Evolutionary conservation across 345 rosid species (phyloP), one percentile per base, ranked within the genome.

Genomic region (Reutealis trisperma): DNA sequence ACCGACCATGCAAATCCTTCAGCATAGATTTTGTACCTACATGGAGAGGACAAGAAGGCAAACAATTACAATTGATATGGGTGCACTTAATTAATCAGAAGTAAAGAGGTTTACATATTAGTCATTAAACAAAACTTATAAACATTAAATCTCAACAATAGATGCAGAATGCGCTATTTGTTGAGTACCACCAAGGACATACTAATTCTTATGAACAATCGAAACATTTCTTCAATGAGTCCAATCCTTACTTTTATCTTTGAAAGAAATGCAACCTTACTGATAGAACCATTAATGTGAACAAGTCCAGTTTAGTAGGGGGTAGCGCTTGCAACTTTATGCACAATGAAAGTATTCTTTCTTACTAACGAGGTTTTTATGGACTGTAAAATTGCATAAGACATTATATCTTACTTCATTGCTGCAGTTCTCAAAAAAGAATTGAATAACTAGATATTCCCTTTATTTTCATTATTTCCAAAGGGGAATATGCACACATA

Each of bases 1-100:
- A 95, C 99, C 24, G 99, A 93, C 99, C 99, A 93, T 34, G 98
- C 97, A 76, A 77, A 93, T 74, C 99, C 99, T 86, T 95, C 99
- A 15, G 99, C 98, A 70, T 95, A 95, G 70, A 95, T 93, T 81
- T 91, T 93, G 83, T 93, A 95, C 86, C 98, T 92, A 79, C 78
- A 79, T 25, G 71, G 52, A 73, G 14, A 14, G 63, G 52, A 44
- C 19, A 45, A 54, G 14, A 63, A 51, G 10, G 18, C 1, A 74
- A 57, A 70, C 19, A 7, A 44, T 67, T 34, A 71, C 63, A 42
- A 12, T 12, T 14, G 32, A 41, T 42, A 58, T 16, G 9, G 13
- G 27, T 73, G 45, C 55, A 60, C 54, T 62, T 13, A 10, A 55
- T 24, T 16, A 51, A 70, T 51, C 22, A 30, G 62, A 76, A 58